phyloP scores from a whole-genome alignment of 164 flowering plant species.

The Magnolia changhungtana region DNA sequence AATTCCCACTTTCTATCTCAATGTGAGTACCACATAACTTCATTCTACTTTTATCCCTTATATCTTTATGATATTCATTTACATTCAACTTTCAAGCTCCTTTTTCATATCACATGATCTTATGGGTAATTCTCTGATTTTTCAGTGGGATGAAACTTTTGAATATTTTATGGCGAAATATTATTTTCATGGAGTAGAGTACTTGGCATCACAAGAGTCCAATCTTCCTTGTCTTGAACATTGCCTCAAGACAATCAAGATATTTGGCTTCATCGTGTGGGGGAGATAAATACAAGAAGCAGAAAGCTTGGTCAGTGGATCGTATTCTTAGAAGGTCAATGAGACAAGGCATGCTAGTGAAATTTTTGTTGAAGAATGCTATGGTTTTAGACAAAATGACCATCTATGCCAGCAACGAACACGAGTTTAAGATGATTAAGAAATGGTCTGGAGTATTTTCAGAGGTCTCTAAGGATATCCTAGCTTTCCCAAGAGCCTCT shows the following conservation, averaged over 20 bases:
- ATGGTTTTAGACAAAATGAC: slow-evolving; percentile 5
- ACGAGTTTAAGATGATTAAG: neutral
- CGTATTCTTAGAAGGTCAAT: too few species aligned
- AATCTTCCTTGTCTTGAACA: neutral
- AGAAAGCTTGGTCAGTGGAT: too few species aligned
- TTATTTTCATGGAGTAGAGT: too few species aligned
- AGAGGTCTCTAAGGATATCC: neutral
- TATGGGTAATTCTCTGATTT: too few species aligned
- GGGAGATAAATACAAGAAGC: neutral
- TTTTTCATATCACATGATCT: neutral
- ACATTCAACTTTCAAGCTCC: neutral
- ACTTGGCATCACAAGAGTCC: neutral
- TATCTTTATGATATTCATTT: neutral
- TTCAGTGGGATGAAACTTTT: too few species aligned
- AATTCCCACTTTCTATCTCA: too few species aligned
- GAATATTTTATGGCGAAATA: too few species aligned
- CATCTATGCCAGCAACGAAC: neutral
- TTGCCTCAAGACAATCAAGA: neutral
- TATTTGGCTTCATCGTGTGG: neutral
- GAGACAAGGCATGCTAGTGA: neutral
- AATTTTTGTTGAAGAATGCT: slow-evolving; percentile 2
- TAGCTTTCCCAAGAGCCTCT: too few species aligned
- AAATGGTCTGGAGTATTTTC: neutral
- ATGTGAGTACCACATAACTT: neutral
- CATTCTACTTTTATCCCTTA: neutral